Percentiles rank a stretch among this genome's conserved stretches.
These are phyloP conservation scores for Rosa multiflora DNA, from an alignment of 306 rosid genomes.

Conservation along the genomic window DNA sequence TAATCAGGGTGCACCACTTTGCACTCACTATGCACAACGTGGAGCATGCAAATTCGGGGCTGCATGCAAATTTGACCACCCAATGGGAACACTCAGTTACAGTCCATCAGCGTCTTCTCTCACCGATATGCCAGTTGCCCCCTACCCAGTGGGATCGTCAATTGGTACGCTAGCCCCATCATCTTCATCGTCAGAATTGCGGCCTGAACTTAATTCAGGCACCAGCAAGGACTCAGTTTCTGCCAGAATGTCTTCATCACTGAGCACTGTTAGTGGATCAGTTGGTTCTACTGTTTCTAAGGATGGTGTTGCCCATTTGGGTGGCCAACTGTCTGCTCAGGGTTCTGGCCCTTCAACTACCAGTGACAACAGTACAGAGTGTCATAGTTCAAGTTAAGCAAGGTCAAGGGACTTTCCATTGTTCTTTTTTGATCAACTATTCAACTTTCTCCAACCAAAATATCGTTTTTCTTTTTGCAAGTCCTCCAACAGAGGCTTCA, in stretches of 20 bases:
- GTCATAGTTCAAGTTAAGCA: conserved; percentile 69
- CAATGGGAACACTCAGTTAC: conserved; percentile 79
- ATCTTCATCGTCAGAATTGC: conserved; percentile 84
- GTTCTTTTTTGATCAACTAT: conserved; percentile 60
- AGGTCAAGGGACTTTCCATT: conserved; percentile 55
- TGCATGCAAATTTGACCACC: conserved; percentile 92
- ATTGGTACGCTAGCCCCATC: conserved; percentile 82
- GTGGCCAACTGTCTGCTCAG: conserved; percentile 61
- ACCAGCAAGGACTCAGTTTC: conserved; percentile 69
- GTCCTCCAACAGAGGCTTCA: conserved; percentile 63
- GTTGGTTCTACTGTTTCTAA: conserved; percentile 71
- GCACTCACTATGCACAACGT: conserved; percentile 84
- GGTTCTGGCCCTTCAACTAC: conserved; percentile 53
- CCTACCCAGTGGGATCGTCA: conserved; percentile 93
- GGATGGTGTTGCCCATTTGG: conserved; percentile 49
- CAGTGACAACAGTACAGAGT: conserved; percentile 50
- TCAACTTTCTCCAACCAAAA: conserved; percentile 55
- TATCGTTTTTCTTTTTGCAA: conserved; percentile 54
- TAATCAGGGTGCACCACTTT: conserved; percentile 84
- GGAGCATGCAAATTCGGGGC: conserved; percentile 91
- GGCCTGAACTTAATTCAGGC: conserved; percentile 69
- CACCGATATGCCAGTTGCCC: conserved; percentile 90
- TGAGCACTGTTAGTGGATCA: conserved; percentile 74
- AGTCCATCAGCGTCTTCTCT: conserved; percentile 95
- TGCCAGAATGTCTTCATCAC: conserved; percentile 74